Base-by-base conservation (phyloP, 768 basidiomycete genomes). In the Gloeophyllum trabeum region DNA sequence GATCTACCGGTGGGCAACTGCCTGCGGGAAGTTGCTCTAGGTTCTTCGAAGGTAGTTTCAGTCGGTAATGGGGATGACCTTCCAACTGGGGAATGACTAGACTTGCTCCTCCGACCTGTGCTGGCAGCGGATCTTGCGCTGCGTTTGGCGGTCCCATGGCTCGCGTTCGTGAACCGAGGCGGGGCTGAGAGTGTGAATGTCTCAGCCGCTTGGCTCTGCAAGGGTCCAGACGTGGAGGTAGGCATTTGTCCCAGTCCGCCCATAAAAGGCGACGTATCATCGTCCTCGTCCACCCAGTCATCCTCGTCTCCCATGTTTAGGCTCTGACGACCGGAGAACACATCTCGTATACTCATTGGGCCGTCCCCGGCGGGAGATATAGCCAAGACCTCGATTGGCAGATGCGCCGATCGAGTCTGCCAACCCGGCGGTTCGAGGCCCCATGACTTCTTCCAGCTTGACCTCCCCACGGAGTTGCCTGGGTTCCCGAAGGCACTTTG, bases 361-460 rank as follows among this genome's bases (percentile, higher is more conserved):
- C 47, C 24, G 49, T 66, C 53, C 25, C 51, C 46, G 40, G 50
- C 61, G 20, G 80, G 71, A 1, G 74, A 81, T 36, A 88, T 72
- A n/a, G 75, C 72, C 10, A 88, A 66, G 6, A 88, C 83, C 56
- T 90, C 87, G 22, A 88, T 67, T 0, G 88, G 83, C 4, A 80
- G 59, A 52, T 80, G 79, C 10, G 76, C 64, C 4, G 74, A 69
- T 24, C 61, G 60, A n/a, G 64, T 69, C 40, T 84, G 80, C 85
- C 86, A 89, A 14, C 86, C 87, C 18, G 87, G 85, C 4, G 87
- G 88, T 51, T 90, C 85, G 22, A 80, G 62, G 1, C 88, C 88
- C 88, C 88, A 91, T 5, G 81, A 75, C 58, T 87, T 88, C 67
- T 86, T 89, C 88, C 88, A 91, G 55, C 82, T 82, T 18, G 81